These are phyloP conservation scores for Saccharum officinarum DNA, from an alignment of 176 grass and related monocot species.

Conservation along the genomic window DNA sequence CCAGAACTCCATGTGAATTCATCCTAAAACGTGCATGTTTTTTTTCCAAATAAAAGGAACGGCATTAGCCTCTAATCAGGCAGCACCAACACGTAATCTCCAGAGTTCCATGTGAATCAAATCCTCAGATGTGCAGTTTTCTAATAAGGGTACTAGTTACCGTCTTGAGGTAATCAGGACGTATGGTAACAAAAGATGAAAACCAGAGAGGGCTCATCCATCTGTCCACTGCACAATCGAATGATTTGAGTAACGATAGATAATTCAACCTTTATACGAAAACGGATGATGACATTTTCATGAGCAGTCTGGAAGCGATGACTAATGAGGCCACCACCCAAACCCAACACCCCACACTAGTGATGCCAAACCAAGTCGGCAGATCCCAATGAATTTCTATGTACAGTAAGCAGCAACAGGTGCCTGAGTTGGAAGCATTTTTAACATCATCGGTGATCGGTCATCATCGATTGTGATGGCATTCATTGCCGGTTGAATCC, in stretches of 20 bases:
- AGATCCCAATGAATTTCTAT: not conserved
- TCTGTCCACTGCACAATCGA: not conserved
- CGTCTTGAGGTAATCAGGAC: not conserved
- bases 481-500: not conserved
- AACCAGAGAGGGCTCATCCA: not conserved
- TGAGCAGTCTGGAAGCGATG: not conserved
- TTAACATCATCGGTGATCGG: not conserved
- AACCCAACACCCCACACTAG: no score
- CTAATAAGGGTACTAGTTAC: not conserved
- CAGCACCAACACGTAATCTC: not conserved
- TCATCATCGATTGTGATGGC: not conserved
- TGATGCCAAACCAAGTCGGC: no score
- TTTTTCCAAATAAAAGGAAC: not conserved
- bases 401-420: not conserved
- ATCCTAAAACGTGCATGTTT: not conserved
- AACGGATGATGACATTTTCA: not conserved
- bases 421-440: no score
- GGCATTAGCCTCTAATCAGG: not conserved
- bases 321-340: not conserved
- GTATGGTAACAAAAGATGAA: not conserved
- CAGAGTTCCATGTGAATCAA: not conserved
- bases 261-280: not conserved
- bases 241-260: not conserved
- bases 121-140: not conserved
- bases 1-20: not conserved